A percentile compares a stretch with the other conserved stretches of the same genome.
Conservation (phyloP, 345 rosid species). For the Odontarrhena argentea region DNA sequence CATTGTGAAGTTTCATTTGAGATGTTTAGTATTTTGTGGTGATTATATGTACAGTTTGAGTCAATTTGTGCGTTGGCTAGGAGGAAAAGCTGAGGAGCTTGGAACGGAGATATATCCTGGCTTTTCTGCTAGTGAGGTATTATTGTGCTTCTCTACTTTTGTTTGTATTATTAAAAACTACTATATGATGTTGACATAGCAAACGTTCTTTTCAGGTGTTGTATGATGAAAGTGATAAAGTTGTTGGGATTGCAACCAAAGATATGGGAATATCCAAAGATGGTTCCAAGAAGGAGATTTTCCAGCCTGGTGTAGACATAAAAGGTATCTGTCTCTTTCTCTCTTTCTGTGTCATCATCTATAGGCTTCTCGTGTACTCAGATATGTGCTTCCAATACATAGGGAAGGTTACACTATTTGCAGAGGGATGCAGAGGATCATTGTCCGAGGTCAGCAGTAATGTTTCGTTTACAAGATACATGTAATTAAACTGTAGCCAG, state of each 20-base stretch:
- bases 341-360: background rate
- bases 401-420: constrained; percentile 78
- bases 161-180: background rate
- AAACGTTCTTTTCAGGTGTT: constrained; percentile 56
- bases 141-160: constrained; percentile 9
- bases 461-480: constrained; percentile 16
- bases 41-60: constrained; percentile 62
- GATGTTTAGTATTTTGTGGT: constrained; percentile 21
- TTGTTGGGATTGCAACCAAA: constrained; percentile 83
- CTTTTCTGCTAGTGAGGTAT: constrained; percentile 91
- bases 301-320: constrained; percentile 79
- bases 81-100: constrained; percentile 87
- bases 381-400: constrained; percentile 37
- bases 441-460: constrained; percentile 74
- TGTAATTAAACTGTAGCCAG: background rate
- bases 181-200: constrained; percentile 17
- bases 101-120: constrained; percentile 98
- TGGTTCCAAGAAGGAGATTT: constrained; percentile 84
- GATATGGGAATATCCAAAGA: constrained; percentile 97
- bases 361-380: constrained; percentile 11
- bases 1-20: background rate
- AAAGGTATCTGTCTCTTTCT: constrained; percentile 57
- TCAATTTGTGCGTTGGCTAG: constrained; percentile 88
- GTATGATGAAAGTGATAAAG: constrained; percentile 61
- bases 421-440: constrained; percentile 98